Percentiles rank a stretch among this genome's conserved stretches.
Conservation (phyloP, 2,329 filamentous ascomycete genomes). For the Eutypella sp. region DNA sequence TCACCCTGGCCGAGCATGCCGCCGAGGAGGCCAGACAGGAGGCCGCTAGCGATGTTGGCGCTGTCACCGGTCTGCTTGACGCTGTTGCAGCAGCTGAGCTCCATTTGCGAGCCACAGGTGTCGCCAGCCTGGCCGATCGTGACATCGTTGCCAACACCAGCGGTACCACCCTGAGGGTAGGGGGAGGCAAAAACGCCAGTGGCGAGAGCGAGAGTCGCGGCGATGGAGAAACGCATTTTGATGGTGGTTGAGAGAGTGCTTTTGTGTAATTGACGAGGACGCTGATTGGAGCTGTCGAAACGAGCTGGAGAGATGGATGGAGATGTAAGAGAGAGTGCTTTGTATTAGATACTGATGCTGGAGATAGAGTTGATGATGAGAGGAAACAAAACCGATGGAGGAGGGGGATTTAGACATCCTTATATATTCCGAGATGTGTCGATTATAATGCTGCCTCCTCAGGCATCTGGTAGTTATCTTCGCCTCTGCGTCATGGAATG, state of each 20-base stretch:
- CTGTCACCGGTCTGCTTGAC: slow-evolving; percentile 23
- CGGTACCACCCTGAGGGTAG: slow-evolving; percentile 7
- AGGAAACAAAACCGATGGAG: not conserved
- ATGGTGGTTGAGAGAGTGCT: slow-evolving; percentile 11
- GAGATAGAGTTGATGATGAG: slow-evolving; percentile 13
- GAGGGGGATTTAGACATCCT: not conserved
- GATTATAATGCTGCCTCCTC: not conserved
- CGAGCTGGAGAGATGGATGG: slow-evolving; percentile 11
- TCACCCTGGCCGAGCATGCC: slow-evolving; percentile 16
- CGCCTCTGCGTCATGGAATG: slow-evolving; percentile 11
- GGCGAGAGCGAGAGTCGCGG: slow-evolving; percentile 30
- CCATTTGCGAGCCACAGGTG: slow-evolving; percentile 23
- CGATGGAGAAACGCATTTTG: slow-evolving; percentile 40
- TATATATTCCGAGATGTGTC: slow-evolving; percentile 11
- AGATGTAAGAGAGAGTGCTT: slow-evolving; percentile 15
- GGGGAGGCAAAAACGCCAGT: slow-evolving; percentile 23
- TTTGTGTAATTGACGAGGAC: slow-evolving; percentile 12
- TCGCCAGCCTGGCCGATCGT: slow-evolving; percentile 25
- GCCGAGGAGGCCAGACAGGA: slow-evolving; percentile 20
- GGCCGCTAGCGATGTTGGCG: slow-evolving; percentile 15
- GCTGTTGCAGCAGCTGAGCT: slow-evolving; percentile 29
- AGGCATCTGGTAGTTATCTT: not conserved
- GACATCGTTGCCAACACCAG: slow-evolving; percentile 11
- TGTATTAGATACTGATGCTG: slow-evolving; percentile 11
- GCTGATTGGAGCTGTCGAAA: slow-evolving; percentile 11